Evolutionary conservation across 768 basidiomycete genomes (phyloP).

Genomic region (Leccinum variicolor): DNA sequence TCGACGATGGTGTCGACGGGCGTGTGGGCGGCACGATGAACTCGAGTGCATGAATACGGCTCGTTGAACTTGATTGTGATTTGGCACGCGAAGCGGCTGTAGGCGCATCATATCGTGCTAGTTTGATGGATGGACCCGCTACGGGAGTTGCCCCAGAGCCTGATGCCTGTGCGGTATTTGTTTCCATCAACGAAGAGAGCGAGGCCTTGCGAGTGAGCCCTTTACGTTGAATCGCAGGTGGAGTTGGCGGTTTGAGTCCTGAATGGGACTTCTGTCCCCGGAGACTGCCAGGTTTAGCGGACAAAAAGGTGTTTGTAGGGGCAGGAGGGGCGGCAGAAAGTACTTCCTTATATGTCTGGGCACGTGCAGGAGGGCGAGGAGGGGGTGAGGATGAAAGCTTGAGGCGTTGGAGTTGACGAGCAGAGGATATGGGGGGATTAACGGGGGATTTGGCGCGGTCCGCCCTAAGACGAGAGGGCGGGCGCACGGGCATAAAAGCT

Average conservation of each 20-base stretch:
- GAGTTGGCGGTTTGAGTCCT: constrained; percentile 72
- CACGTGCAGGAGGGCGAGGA: constrained; percentile 45
- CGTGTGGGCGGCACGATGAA: constrained; percentile 72
- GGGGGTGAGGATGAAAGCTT: constrained; percentile 71
- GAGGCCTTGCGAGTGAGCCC: constrained; percentile 72
- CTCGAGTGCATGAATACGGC: constrained; percentile 55
- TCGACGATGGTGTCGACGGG: constrained; percentile 77
- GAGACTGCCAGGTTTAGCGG: constrained; percentile 69
- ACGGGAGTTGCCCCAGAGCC: constrained; percentile 44
- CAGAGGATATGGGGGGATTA: constrained; percentile 66
- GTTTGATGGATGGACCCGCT: constrained; percentile 36
- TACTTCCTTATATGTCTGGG: constrained; percentile 58
- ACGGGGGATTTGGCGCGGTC: constrained; percentile 73
- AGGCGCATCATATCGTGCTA: constrained; percentile 66
- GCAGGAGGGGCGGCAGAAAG: constrained; percentile 47
- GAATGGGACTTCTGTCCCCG: constrained; percentile 84
- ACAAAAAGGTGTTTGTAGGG: constrained; percentile 55
- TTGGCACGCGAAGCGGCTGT: constrained; percentile 83
- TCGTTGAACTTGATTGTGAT: constrained; percentile 60
- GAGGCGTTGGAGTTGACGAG: constrained; percentile 64
- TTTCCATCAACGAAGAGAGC: constrained; percentile 69
- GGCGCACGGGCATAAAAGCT: constrained; percentile 47
- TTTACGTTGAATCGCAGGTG: constrained; percentile 59
- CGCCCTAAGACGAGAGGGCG: constrained; percentile 57
- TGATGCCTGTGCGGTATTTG: constrained; percentile 50